phyloP scores from a whole-genome alignment of 1,284 basidiomycete genomes.

The Boletellus deceptivus region DNA sequence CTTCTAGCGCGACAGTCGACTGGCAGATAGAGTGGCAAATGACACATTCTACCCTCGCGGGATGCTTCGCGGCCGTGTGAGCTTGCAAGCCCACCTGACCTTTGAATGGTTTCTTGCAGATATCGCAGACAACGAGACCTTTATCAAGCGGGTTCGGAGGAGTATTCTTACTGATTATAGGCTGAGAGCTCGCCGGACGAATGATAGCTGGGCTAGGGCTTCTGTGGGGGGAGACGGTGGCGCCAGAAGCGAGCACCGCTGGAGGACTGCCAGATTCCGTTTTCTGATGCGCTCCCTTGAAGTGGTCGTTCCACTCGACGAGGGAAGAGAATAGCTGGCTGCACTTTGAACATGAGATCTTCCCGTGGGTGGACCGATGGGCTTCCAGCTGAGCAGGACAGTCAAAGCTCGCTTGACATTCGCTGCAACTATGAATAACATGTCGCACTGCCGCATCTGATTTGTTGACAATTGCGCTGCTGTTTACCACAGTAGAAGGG shows the following conservation, averaged over 20 bases:
- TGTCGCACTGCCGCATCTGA: conserved; percentile 2
- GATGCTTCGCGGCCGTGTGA: conserved; percentile 28
- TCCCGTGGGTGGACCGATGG: conserved; percentile 23
- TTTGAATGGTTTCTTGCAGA: conserved; percentile 29
- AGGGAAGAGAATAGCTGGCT: conserved; percentile 19
- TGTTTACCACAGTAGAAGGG: neutral
- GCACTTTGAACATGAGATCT: conserved; percentile 31
- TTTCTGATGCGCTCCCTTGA: conserved; percentile 19
- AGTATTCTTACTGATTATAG: conserved; percentile 7
- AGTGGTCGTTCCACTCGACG: conserved; percentile 30
- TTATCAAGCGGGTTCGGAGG: conserved; percentile 11
- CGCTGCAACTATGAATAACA: conserved; percentile 16
- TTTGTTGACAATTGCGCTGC: conserved; percentile 1
- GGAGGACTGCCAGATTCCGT: conserved; percentile 6
- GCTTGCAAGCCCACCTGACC: conserved; percentile 23
- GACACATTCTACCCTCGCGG: conserved; percentile 18
- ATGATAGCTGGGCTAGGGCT: conserved; percentile 17
- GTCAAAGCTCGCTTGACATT: conserved; percentile 21
- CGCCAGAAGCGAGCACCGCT: conserved; percentile 1
- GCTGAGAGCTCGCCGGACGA: conserved; percentile 17
- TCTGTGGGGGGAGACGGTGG: conserved; percentile 5
- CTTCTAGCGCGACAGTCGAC: conserved; percentile 25
- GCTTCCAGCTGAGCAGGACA: conserved; percentile 20
- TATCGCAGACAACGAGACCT: conserved; percentile 17
- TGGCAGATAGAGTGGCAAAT: conserved; percentile 26